A percentile compares a stretch with the other conserved stretches of the same genome.
Conservation (phyloP, 257 asterid genomes). For the Anisodus tanguticus region DNA sequence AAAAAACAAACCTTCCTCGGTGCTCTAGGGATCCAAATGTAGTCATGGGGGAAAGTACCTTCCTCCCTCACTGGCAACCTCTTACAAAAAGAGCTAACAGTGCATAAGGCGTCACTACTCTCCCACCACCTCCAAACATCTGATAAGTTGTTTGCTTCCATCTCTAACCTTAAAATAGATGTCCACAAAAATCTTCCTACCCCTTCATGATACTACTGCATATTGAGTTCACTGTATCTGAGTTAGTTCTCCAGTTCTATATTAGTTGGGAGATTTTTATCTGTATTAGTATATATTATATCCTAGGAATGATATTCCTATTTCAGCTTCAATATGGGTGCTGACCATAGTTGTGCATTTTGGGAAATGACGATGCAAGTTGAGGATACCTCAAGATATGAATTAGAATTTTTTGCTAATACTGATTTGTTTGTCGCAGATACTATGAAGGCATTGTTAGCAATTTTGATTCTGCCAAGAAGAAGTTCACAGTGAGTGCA, state of each 20-base stretch:
- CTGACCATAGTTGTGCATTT: not conserved
- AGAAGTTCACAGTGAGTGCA: constrained; percentile 75
- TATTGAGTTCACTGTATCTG: not conserved
- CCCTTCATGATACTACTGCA: too few relatives aligned
- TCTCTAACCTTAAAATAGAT: too few relatives aligned
- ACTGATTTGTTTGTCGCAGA: constrained; percentile 50
- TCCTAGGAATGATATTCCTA: not conserved
- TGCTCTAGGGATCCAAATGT: too few relatives aligned
- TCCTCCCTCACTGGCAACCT: too few relatives aligned
- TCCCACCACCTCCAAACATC: too few relatives aligned
- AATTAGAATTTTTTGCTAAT: constrained; percentile 25
- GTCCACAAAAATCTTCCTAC: too few relatives aligned
- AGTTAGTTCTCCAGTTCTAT: not conserved
- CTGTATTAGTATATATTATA: not conserved
- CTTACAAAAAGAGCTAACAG: too few relatives aligned
- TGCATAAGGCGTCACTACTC: too few relatives aligned
- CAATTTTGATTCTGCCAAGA: constrained; percentile 69
- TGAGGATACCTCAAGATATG: not conserved
- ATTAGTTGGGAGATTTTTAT: not conserved
- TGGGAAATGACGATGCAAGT: not conserved
- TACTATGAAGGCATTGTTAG: constrained; percentile 74
- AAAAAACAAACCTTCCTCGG: too few relatives aligned
- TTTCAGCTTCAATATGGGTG: not conserved
- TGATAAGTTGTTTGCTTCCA: too few relatives aligned
- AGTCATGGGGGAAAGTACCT: too few relatives aligned